Conservation (phyloP, 1,284 basidiomycete species). For the Leccinum colubrinum region DNA sequence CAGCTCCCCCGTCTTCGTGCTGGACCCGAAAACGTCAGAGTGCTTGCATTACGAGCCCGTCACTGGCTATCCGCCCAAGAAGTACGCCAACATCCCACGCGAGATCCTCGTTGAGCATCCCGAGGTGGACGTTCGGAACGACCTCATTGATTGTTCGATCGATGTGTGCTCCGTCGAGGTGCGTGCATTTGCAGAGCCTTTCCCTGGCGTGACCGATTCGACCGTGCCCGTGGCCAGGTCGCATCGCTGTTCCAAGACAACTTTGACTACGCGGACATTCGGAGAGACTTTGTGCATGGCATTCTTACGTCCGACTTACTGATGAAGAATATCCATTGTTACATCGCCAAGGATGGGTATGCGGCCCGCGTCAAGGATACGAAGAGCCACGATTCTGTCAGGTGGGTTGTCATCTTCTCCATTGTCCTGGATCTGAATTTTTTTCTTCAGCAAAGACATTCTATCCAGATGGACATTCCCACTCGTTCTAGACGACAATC, state of each 20-base stretch:
- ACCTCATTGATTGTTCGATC: slow-evolving; percentile 86
- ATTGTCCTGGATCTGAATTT: background rate
- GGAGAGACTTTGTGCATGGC: slow-evolving; percentile 94
- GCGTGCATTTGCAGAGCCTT: slow-evolving; percentile 5
- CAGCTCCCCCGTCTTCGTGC: slow-evolving; percentile 71
- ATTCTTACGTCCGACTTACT: slow-evolving; percentile 93
- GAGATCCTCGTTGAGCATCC: slow-evolving; percentile 66
- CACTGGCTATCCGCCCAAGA: slow-evolving; percentile 60
- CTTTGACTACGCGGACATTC: slow-evolving; percentile 94
- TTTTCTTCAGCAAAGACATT: slow-evolving; percentile 75
- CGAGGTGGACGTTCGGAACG: slow-evolving; percentile 82
- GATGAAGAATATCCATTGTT: slow-evolving; percentile 93
- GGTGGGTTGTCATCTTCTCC: slow-evolving; percentile 40
- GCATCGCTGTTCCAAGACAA: slow-evolving; percentile 98
- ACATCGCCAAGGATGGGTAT: slow-evolving; percentile 83
- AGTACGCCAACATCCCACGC: slow-evolving; percentile 60
- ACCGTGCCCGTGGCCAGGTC: slow-evolving; percentile 50
- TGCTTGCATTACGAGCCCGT: slow-evolving; percentile 79
- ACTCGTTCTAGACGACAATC: slow-evolving; percentile 89
- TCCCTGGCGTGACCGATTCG: background rate
- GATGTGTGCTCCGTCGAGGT: slow-evolving; percentile 94
- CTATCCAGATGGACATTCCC: slow-evolving; percentile 93
- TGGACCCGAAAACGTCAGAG: slow-evolving; percentile 73
- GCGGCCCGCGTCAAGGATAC: slow-evolving; percentile 89
- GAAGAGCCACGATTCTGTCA: slow-evolving; percentile 85